Percentiles rank a stretch among this genome's conserved stretches.
These are phyloP conservation scores for Russula griseocarnosa DNA, from an alignment of 768 basidiomycete species.

Conservation along the genomic window DNA sequence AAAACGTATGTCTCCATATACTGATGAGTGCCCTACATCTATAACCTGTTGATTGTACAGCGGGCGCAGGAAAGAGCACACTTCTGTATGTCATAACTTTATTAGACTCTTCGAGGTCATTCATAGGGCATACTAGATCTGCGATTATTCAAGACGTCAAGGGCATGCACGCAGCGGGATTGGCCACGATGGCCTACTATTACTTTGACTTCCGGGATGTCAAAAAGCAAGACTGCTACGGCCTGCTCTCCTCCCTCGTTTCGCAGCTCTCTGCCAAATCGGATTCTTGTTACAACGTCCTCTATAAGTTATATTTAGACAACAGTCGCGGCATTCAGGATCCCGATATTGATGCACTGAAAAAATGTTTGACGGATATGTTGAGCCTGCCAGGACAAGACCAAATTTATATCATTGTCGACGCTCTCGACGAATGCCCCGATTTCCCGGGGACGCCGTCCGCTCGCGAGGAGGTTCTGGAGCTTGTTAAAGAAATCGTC, in stretches of 20 bases:
- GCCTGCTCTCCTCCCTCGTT: slow-evolving; percentile 6
- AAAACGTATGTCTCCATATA: neutral
- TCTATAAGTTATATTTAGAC: neutral
- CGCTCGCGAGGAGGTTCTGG: neutral
- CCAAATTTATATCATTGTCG: slow-evolving; percentile 3
- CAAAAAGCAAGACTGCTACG: slow-evolving; percentile 5
- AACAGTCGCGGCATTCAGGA: neutral
- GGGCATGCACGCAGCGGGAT: neutral
- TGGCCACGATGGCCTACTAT: slow-evolving; percentile 8
- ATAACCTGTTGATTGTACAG: neutral
- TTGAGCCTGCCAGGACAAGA: neutral
- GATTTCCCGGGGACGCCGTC: neutral
- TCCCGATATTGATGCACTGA: neutral
- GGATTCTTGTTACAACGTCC: neutral
- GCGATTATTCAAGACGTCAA: slow-evolving; percentile 3
- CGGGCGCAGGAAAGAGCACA: slow-evolving; percentile 8
- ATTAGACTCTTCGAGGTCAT: too few species aligned
- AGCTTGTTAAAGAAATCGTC: neutral
- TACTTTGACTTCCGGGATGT: slow-evolving; percentile 13
- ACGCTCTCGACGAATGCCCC: neutral
- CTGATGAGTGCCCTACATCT: too few species aligned
- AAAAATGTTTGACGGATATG: neutral
- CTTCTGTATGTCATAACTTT: neutral
- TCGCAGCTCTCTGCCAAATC: slow-evolving; percentile 1
- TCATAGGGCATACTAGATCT: neutral